A percentile compares a stretch with the other conserved stretches of the same genome.
These are phyloP conservation scores for Tritrichomonas foetus DNA, from an alignment of 208 protist genomes.

Conservation along the genomic window DNA sequence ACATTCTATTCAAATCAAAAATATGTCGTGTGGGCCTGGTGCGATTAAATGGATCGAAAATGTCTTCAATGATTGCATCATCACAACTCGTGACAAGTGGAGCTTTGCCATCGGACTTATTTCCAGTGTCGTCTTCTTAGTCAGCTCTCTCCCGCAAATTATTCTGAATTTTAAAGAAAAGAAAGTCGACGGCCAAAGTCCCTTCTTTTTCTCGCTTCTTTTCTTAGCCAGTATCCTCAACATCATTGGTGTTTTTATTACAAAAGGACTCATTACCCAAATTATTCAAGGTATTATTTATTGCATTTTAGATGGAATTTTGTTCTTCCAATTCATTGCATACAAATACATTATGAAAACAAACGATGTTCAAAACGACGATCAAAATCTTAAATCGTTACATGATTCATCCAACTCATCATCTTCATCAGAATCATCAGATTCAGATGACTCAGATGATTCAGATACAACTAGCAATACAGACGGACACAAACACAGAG, in stretches of 20 bases:
- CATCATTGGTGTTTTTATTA: not conserved
- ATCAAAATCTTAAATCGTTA: not conserved
- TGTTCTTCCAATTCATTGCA: not conserved
- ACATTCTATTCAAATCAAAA: no score
- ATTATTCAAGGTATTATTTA: not conserved
- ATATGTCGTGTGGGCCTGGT: no score
- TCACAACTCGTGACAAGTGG: not conserved
- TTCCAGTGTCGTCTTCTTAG: not conserved
- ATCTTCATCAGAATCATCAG: not conserved
- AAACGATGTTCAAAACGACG: not conserved
- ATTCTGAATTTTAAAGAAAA: not conserved
- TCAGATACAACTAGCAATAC: not conserved
- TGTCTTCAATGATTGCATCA: not conserved
- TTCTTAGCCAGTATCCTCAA: not conserved
- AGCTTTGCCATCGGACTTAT: not conserved
- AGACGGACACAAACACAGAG: not conserved
- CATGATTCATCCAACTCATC: not conserved
- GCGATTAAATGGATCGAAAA: not conserved
- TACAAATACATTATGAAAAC: not conserved
- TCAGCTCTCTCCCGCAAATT: not conserved
- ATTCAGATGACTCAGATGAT: not conserved
- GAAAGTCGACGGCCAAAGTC: not conserved
- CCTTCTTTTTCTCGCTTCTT: not conserved
- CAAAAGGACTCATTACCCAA: not conserved
- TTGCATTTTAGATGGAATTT: not conserved